These are phyloP conservation scores for Coemansia erecta DNA, from an alignment of 192 early-diverging fungal species.

Conservation along the genomic window DNA sequence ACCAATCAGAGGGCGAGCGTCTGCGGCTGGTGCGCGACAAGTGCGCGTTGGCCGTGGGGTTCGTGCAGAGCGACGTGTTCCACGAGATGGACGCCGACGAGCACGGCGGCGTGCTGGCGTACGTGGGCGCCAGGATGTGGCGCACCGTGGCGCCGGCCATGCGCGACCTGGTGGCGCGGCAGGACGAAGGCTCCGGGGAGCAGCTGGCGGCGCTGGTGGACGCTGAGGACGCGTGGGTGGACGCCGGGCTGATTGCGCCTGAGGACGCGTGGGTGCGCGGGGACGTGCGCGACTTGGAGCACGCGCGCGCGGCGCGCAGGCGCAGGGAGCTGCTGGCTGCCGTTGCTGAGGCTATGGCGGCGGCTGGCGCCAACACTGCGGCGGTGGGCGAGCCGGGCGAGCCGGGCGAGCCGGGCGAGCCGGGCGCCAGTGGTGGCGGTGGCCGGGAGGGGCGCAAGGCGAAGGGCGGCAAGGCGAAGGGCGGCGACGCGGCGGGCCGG, in stretches of 20 bases:
- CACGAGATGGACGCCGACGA: constrained; percentile 42
- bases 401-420: too few species aligned
- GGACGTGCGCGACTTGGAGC: constrained; percentile 27
- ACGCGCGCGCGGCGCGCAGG: constrained; percentile 31
- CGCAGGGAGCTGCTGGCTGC: constrained; percentile 38
- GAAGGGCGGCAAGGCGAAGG: constrained; percentile 14
- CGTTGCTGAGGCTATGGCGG: constrained; percentile 28
- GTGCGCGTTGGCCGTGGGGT: constrained; percentile 32
- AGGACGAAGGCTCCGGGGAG: constrained; percentile 23
- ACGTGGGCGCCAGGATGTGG: constrained; percentile 37
- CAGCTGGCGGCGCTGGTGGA: constrained; percentile 32
- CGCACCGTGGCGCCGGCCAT: constrained; percentile 21
- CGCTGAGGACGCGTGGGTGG: constrained; percentile 42
- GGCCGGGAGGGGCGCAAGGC: too few species aligned
- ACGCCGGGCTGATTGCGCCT: constrained; percentile 17
- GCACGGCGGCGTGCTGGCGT: constrained; percentile 28
- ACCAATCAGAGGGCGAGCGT: background rate
- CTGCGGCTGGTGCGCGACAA: constrained; percentile 30
- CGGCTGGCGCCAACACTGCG: constrained; percentile 36
- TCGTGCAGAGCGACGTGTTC: constrained; percentile 43
- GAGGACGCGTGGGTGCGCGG: constrained; percentile 21
- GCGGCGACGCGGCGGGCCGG: constrained; percentile 11
- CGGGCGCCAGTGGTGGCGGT: too few species aligned
- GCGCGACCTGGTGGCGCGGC: constrained; percentile 17
- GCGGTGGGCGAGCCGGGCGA: constrained; percentile 40